Evolutionary conservation across 1,284 basidiomycete genomes (phyloP).

Genomic region (Melanopsichium pennsylvanicum): DNA sequence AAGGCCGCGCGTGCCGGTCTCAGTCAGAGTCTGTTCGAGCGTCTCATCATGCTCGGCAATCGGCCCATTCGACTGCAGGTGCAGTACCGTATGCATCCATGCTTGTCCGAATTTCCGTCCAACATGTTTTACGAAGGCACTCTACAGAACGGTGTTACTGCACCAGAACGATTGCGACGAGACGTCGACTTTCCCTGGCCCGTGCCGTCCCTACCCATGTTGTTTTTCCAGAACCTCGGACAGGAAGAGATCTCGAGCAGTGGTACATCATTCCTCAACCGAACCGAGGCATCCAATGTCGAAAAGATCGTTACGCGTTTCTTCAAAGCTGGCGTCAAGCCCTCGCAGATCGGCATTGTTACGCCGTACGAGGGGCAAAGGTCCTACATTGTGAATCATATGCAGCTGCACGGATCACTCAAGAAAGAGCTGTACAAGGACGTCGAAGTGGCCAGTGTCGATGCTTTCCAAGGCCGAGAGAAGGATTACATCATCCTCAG

Average conservation of each 20-base stretch:
- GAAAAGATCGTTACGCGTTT: slow-evolving; percentile 99
- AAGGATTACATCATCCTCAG: slow-evolving; percentile 99
- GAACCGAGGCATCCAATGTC: slow-evolving; percentile 97
- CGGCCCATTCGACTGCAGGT: slow-evolving; percentile 97
- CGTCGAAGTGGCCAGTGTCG: slow-evolving; percentile 97
- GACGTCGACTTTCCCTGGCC: slow-evolving; percentile 99
- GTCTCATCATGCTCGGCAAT: slow-evolving; percentile 92
- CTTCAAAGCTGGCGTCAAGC: slow-evolving; percentile 97
- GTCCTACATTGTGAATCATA: slow-evolving; percentile 98
- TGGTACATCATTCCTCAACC: slow-evolving; percentile 97
- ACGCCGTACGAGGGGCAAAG: slow-evolving; percentile 99
- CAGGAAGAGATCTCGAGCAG: slow-evolving; percentile 99
- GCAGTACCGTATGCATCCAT: slow-evolving; percentile 99
- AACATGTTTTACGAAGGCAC: slow-evolving; percentile 99
- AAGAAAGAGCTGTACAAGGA: slow-evolving; percentile 99
- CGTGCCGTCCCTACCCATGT: slow-evolving; percentile 96
- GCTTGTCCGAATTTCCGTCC: slow-evolving; percentile 97
- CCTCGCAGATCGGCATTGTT: slow-evolving; percentile 94
- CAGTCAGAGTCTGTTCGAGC: slow-evolving; percentile 96
- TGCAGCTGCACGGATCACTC: slow-evolving; percentile 97
- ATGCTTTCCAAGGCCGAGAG: slow-evolving; percentile 99
- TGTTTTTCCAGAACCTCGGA: slow-evolving; percentile 98
- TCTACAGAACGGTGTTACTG: slow-evolving; percentile 97
- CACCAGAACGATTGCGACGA: slow-evolving; percentile 93
- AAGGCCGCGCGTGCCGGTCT: slow-evolving; percentile 96